phyloP scores from a whole-genome alignment of 768 basidiomycete genomes.

The Agrocybe praecox region DNA sequence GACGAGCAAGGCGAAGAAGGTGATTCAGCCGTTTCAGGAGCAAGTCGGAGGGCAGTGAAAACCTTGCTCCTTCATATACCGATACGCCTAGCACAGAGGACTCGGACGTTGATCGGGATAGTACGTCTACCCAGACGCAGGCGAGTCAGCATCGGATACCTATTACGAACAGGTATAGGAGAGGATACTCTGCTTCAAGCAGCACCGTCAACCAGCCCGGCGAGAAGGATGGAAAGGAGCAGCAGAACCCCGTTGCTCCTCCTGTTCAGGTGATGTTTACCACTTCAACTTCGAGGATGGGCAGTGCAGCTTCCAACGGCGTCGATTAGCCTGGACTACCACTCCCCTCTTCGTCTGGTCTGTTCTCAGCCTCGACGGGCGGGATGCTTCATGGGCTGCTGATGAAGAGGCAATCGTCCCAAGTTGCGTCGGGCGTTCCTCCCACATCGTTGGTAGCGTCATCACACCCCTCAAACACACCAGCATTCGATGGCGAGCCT shows the following conservation, averaged over 20 bases:
- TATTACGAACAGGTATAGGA: conserved; percentile 23
- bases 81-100: conserved; percentile 21
- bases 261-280: conserved; percentile 45
- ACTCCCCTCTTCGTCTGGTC: conserved; percentile 66
- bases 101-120: conserved; percentile 15
- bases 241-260: conserved; percentile 11
- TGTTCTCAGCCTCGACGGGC: conserved; percentile 61
- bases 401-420: conserved; percentile 90
- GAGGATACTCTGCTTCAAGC: conserved; percentile 32
- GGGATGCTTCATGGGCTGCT: conserved; percentile 88
- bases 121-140: conserved; percentile 27
- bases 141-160: not conserved
- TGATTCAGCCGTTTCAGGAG: conserved; percentile 99
- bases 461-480: conserved; percentile 12
- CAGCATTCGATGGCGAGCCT: conserved; percentile 52
- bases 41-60: conserved; percentile 58
- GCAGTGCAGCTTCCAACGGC: conserved; percentile 84
- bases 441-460: too few species aligned
- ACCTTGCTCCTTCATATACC: conserved; percentile 28
- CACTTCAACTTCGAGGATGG: conserved; percentile 46
- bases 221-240: not conserved
- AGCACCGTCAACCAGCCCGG: conserved; percentile 33
- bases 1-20: conserved; percentile 88
- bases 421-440: conserved; percentile 54
- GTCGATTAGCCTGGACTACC: conserved; percentile 92